Evolutionary conservation across 2,329 filamentous ascomycete species (phyloP).

Genomic region (Pseudogymnoascus sp.): DNA sequence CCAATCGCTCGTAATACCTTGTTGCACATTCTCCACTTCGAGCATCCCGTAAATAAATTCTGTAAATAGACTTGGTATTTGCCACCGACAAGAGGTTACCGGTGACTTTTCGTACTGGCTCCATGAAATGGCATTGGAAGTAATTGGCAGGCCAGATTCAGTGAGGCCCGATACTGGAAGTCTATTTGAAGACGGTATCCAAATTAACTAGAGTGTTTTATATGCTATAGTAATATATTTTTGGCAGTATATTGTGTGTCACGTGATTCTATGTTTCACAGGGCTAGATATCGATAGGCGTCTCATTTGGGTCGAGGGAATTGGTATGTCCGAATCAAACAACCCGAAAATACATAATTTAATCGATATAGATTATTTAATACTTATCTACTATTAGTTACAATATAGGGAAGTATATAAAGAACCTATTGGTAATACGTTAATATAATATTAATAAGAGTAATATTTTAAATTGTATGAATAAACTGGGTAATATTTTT

Average conservation of each 20-base stretch:
- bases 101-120: background rate
- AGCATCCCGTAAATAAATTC: background rate
- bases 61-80: background rate
- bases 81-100: background rate
- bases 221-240: background rate
- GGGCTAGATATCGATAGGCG: background rate
- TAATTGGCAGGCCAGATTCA: background rate
- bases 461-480: no score
- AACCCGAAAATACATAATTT: no score
- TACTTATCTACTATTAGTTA: no score
- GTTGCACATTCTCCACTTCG: background rate
- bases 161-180: background rate
- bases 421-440: no score
- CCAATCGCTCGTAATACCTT: background rate
- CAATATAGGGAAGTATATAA: no score
- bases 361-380: no score
- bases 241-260: background rate
- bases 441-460: no score
- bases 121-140: background rate
- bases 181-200: background rate
- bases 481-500: no score
- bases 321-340: no score
- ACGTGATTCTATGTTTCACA: background rate
- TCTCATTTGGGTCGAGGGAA: no score
- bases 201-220: background rate